These are phyloP conservation scores for Fraxinus floribunda DNA, from an alignment of 305 asterid species.

Conservation along the genomic window DNA sequence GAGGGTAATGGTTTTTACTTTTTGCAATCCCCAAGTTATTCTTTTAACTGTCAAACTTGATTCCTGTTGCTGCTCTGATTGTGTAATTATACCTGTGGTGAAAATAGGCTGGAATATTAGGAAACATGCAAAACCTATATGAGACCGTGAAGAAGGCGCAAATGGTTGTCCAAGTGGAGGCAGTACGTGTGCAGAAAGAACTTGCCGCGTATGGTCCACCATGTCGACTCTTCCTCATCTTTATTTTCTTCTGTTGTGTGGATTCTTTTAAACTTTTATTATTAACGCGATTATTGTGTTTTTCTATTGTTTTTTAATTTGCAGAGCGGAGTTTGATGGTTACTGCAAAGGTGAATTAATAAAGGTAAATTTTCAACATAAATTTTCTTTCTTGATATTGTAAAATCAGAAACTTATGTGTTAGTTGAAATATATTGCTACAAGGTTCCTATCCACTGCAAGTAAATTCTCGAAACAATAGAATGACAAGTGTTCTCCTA, in stretches of 20 bases:
- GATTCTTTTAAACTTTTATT: neutral
- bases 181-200: constrained; percentile 88
- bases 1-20: neutral
- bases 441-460: neutral
- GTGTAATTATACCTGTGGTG: constrained; percentile 13
- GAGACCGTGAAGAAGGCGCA: constrained; percentile 98
- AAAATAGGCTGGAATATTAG: constrained; percentile 81
- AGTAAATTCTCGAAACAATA: neutral
- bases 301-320: constrained; percentile 20
- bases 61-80: neutral
- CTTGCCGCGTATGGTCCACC: constrained; percentile 68
- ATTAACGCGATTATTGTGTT: constrained; percentile 3
- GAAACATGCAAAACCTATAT: constrained; percentile 92
- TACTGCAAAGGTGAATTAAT: constrained; percentile 85
- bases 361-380: constrained; percentile 52
- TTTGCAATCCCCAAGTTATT: neutral
- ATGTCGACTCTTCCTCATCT: constrained; percentile 13
- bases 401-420: neutral
- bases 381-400: neutral
- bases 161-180: constrained; percentile 98
- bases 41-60: constrained; percentile 5
- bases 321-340: constrained; percentile 97
- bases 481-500: neutral
- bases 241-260: neutral
- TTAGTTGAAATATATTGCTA: neutral